A percentile compares a stretch with the other conserved stretches of the same genome.
Evolutionary conservation across 2,329 filamentous ascomycete species (phyloP).

Genomic region (Neurospora sp.): DNA sequence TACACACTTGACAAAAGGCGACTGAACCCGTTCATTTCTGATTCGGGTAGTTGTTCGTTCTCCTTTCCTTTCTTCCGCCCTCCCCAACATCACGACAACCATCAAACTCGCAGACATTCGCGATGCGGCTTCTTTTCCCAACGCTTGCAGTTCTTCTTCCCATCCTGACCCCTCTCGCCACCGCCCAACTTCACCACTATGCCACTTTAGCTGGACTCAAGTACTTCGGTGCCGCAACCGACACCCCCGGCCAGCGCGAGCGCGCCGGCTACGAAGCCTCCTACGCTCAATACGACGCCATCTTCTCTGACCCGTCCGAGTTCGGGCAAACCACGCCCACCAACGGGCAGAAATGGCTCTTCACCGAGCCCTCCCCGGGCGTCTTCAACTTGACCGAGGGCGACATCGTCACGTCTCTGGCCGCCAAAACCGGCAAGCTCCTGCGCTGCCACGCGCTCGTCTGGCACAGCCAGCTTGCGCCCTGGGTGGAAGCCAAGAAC

Average conservation of each 20-base stretch:
- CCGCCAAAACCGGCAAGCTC: slow-evolving; percentile 30
- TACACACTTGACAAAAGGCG: not conserved
- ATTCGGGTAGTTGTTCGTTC: not conserved
- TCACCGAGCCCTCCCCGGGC: slow-evolving; percentile 46
- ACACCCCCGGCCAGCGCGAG: slow-evolving; percentile 31
- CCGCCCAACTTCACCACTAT: slow-evolving; percentile 34
- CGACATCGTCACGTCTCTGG: slow-evolving; percentile 37
- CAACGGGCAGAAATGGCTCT: slow-evolving; percentile 51
- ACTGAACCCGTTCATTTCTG: not conserved
- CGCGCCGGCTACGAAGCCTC: slow-evolving; percentile 35
- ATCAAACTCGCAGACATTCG: not conserved
- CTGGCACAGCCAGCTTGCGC: slow-evolving; percentile 38
- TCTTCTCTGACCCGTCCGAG: slow-evolving; percentile 41
- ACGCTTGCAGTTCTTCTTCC: slow-evolving; percentile 18
- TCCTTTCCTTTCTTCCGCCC: not conserved
- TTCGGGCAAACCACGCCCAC: slow-evolving; percentile 54
- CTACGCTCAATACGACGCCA: slow-evolving; percentile 43
- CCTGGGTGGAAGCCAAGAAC: slow-evolving; percentile 31
- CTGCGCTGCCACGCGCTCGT: slow-evolving; percentile 49
- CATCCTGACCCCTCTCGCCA: slow-evolving; percentile 19
- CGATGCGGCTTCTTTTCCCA: slow-evolving; percentile 9
- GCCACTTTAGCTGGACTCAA: slow-evolving; percentile 42
- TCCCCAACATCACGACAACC: not conserved
- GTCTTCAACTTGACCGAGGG: slow-evolving; percentile 52
- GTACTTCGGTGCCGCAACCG: slow-evolving; percentile 55